Evolutionary conservation across 495 filamentous ascomycete genomes (phyloP), one percentile per base, ranked within the genome.

Genomic region (Bryoglossum gracile): DNA sequence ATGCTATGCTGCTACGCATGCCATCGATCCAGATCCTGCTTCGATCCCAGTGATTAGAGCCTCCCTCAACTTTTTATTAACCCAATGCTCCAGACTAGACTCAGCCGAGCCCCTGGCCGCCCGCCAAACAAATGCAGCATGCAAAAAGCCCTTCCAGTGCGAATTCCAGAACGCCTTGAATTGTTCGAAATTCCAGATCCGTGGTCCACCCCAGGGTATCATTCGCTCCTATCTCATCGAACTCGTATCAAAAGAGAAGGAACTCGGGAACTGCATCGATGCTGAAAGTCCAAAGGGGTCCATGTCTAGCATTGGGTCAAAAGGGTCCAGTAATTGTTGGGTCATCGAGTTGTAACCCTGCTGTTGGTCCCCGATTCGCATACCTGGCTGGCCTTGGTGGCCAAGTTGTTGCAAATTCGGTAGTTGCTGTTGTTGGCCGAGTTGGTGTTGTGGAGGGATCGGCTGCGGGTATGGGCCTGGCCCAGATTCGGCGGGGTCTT

Each of bases 231-330:
- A 76, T 59, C 74, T 64, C 72, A 77, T 76, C 46, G 74, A 76
- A 62, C 73, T 78, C 39, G 74, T 77, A 47, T 90, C 85, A 51
- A 88, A 89, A 44, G 82, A 85, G 69, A 90, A 95, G 33, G 87
- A 85, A 3, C 86, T 89, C 17, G 89, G 89, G 58, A 94, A 95
- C 56, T 89, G 86, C 89, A 95, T 94, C 67, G 86, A 92, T 17
- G 89, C 88, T 45, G 83, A 87, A 35, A 94, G 69, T 14, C 89
- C 89, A 58, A 95, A 95, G 8, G 89, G 88, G 67, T 94, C 89
- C 51, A 87, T 83, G 62, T 95, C 89, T 32, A 92, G 74, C 67
- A 85, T 83, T 8, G 87, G 83, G 60, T 87, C 83, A 59, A 78
- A 84, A n/a, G 81, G 77, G 57, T 90, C 87, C 56, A 94, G 76